Percentiles rank a stretch among this genome's conserved stretches.
Evolutionary conservation across 768 basidiomycete species (phyloP).

Genomic region (Thelephora aurantiotincta): DNA sequence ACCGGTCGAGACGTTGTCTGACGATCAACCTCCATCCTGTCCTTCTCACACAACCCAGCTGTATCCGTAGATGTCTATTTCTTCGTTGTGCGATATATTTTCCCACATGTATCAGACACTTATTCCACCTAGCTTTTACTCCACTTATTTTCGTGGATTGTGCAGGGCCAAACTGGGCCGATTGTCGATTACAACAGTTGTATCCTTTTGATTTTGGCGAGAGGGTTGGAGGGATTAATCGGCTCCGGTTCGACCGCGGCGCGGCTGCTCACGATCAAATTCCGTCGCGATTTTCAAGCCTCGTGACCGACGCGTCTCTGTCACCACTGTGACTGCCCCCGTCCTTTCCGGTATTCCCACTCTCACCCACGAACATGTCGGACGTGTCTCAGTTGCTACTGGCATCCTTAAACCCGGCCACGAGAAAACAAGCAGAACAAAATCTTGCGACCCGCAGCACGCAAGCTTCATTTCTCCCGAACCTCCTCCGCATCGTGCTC

Average conservation of each 20-base stretch:
- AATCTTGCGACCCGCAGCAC: slow-evolving; percentile 49
- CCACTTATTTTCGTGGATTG: too few species aligned
- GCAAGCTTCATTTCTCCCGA: slow-evolving; percentile 67
- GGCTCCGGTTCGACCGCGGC: background rate
- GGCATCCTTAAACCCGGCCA: slow-evolving; percentile 53
- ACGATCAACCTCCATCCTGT: too few species aligned
- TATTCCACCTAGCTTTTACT: too few species aligned
- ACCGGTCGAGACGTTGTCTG: too few species aligned
- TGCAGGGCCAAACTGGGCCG: too few species aligned
- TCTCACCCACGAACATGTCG: slow-evolving; percentile 28
- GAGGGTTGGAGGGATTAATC: background rate
- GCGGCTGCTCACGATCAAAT: background rate
- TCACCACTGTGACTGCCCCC: background rate
- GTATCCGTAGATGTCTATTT: too few species aligned
- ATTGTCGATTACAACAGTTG: background rate
- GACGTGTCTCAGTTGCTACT: slow-evolving; percentile 57
- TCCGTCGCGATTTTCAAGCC: background rate
- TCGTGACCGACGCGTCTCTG: background rate
- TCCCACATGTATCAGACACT: too few species aligned
- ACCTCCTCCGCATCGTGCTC: slow-evolving; percentile 69
- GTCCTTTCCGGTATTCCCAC: background rate
- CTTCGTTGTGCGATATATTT: too few species aligned
- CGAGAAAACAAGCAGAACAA: slow-evolving; percentile 72
- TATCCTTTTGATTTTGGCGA: background rate
- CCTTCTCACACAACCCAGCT: too few species aligned